Evolutionary conservation across 768 basidiomycete genomes (phyloP).

Genomic region (Termitomyces eurrhizus): DNA sequence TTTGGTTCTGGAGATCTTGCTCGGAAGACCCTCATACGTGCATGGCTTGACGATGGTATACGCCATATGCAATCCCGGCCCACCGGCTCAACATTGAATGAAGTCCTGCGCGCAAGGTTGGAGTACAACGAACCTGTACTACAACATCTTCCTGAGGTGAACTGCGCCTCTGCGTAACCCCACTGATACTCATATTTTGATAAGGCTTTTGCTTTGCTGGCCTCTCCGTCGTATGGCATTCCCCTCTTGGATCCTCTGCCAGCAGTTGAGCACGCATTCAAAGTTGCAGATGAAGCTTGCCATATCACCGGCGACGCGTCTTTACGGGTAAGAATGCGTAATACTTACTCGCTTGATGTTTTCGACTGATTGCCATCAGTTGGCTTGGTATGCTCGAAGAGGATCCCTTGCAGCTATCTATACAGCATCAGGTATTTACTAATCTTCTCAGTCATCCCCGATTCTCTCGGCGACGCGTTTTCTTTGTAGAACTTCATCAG

Average conservation of each 20-base stretch:
- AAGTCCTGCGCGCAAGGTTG: slow-evolving; percentile 54
- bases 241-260: slow-evolving; percentile 58
- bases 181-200: background rate
- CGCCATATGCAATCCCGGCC: slow-evolving; percentile 38
- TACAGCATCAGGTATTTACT: slow-evolving; percentile 54
- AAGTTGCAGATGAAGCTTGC: slow-evolving; percentile 72
- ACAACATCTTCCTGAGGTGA: slow-evolving; percentile 61
- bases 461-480: background rate
- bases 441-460: background rate
- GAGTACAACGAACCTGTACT: slow-evolving; percentile 67
- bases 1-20: slow-evolving; percentile 73
- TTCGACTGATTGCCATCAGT: slow-evolving; percentile 31
- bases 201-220: slow-evolving; percentile 74
- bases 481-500: slow-evolving; percentile 66
- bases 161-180: background rate
- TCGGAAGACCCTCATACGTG: slow-evolving; percentile 57
- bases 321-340: slow-evolving; percentile 44
- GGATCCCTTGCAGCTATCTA: slow-evolving; percentile 66
- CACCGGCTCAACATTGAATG: slow-evolving; percentile 33
- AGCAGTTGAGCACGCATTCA: slow-evolving; percentile 54
- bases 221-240: slow-evolving; percentile 44
- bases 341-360: background rate
- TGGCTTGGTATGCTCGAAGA: slow-evolving; percentile 70
- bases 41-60: slow-evolving; percentile 71
- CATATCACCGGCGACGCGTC: slow-evolving; percentile 48